phyloP scores from a whole-genome alignment of 768 basidiomycete genomes.

The Macrolepiota dolichaula region DNA sequence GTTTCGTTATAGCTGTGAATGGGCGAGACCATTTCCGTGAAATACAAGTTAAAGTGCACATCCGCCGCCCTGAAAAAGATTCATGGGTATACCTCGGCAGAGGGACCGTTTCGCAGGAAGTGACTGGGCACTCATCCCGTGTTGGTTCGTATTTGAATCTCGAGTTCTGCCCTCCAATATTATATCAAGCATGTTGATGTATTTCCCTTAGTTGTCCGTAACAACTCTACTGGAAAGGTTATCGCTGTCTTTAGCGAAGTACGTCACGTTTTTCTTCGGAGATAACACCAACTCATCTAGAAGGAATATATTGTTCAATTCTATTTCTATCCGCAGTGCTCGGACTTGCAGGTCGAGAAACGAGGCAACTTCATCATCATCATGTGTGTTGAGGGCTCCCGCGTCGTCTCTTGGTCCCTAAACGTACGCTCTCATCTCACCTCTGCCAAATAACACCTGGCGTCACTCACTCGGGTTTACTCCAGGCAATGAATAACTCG shows the following conservation, averaged over 20 bases:
- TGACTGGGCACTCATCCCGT: slow-evolving; percentile 72
- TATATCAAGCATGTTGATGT: neutral
- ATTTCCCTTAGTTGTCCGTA: slow-evolving; percentile 51
- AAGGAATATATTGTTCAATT: neutral
- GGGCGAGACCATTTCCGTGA: slow-evolving; percentile 66
- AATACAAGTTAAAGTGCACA: slow-evolving; percentile 82
- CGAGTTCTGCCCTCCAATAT: neutral
- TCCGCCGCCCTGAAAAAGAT: slow-evolving; percentile 74
- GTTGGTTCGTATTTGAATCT: slow-evolving; percentile 53
- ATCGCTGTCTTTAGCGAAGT: slow-evolving; percentile 73
- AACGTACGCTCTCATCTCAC: slow-evolving; percentile 48
- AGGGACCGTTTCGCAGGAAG: slow-evolving; percentile 72
- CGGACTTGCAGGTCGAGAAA: slow-evolving; percentile 81
- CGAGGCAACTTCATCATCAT: slow-evolving; percentile 86
- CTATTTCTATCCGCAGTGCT: slow-evolving; percentile 33
- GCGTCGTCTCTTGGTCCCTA: slow-evolving; percentile 82
- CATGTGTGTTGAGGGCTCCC: slow-evolving; percentile 68
- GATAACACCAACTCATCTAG: neutral
- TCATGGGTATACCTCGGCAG: slow-evolving; percentile 81
- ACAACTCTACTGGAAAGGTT: slow-evolving; percentile 62
- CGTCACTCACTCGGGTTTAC: slow-evolving; percentile 2
- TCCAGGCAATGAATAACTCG: slow-evolving; percentile 75
- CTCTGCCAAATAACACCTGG: slow-evolving; percentile 7
- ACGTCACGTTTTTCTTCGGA: slow-evolving; percentile 18
- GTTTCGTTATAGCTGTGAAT: slow-evolving; percentile 14